These are phyloP conservation scores for Fusarium siculi DNA, from an alignment of 2,329 filamentous ascomycete species.

Conservation along the genomic window DNA sequence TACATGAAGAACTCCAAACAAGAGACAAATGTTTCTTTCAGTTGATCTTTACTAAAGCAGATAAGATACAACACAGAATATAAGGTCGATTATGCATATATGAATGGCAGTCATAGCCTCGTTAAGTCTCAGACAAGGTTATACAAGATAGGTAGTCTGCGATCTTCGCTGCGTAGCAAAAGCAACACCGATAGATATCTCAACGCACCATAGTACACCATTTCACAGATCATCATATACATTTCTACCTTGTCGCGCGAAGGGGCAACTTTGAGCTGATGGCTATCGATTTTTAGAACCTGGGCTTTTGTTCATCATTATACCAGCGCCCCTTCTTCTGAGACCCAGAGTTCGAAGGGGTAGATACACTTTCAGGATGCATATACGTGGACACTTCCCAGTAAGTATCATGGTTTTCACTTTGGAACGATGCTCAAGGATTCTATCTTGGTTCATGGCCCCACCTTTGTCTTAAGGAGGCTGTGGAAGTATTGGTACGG, in stretches of 20 bases:
- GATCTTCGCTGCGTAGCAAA: background rate
- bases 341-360: no score
- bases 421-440: background rate
- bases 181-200: background rate
- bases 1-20: background rate
- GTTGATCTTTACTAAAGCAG: background rate
- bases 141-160: slow-evolving; percentile 1
- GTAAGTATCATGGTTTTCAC: background rate
- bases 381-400: no score
- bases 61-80: background rate
- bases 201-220: background rate
- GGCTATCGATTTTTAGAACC: background rate
- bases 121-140: background rate
- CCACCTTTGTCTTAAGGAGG: background rate
- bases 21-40: background rate
- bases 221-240: background rate
- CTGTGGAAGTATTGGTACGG: background rate
- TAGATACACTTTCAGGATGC: background rate
- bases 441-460: background rate
- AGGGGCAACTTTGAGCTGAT: background rate
- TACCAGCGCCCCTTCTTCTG: background rate
- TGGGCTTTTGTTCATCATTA: background rate
- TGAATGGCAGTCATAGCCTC: background rate
- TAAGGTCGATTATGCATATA: background rate
- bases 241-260: background rate